A percentile compares a stretch with the other conserved stretches of the same genome.
Conservation (phyloP, 805 yeast genomes). For the Lipomyces sp. region DNA sequence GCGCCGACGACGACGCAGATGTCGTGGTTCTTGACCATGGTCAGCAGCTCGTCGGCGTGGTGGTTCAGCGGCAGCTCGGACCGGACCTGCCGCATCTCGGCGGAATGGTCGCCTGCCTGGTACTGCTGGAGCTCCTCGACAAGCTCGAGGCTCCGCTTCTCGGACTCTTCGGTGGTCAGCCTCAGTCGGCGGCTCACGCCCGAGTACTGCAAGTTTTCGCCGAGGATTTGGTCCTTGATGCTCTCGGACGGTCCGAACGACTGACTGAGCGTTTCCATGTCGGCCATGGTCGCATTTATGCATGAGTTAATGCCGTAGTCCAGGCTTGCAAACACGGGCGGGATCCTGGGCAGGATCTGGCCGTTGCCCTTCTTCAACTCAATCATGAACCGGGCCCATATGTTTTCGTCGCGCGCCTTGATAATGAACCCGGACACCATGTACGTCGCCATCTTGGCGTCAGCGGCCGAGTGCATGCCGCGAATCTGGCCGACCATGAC, state of each 20-base stretch:
- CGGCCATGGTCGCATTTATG: conserved; percentile 6
- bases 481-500: conserved; percentile 14
- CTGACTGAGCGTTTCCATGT: conserved; percentile 2
- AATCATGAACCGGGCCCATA: conserved; percentile 13
- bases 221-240: conserved; percentile 1
- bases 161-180: not conserved
- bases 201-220: conserved; percentile 6
- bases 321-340: conserved; percentile 7
- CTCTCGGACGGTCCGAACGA: not conserved
- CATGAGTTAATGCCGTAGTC: conserved; percentile 1
- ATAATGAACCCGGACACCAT: conserved; percentile 19
- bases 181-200: not conserved
- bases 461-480: conserved; percentile 12
- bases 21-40: conserved; percentile 17
- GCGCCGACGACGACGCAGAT: conserved; percentile 30
- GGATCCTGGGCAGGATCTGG: conserved; percentile 1
- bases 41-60: conserved; percentile 15
- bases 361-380: conserved; percentile 13
- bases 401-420: conserved; percentile 9
- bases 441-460: conserved; percentile 13
- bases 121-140: conserved; percentile 1
- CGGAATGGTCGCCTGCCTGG: not conserved
- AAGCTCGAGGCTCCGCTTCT: conserved; percentile 1
- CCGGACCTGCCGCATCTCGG: conserved; percentile 14
- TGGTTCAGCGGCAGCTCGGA: conserved; percentile 17